Evolutionary conservation across 306 rosid genomes (phyloP), one percentile per base, ranked within the genome.

Genomic region (Malus sylvestris): DNA sequence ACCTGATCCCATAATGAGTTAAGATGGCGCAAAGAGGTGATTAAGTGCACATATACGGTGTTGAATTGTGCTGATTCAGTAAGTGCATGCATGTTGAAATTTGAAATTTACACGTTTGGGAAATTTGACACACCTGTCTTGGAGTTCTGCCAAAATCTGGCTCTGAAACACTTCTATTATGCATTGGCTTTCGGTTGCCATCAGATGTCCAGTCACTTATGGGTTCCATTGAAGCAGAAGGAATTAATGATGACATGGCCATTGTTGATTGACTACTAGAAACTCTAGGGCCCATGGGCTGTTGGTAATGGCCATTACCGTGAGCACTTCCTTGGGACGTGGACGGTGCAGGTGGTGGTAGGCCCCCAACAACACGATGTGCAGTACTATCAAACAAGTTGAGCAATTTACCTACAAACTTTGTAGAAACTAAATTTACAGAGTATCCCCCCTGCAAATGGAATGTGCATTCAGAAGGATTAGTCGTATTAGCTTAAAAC

Each of bases 81-180:
- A 20, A 6, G n/a, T 3, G 14, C 35, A 46, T 22, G 40, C 44
- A 67, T 22, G 25, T 15, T 23, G 23, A 19, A 73, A 40, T 16
- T 73, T 27, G 5, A 53, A 65, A 79, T 35, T 52, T 27, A 51
- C 27, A 59, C 16, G 46, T 30, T 33, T 30, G 44, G 76, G 67
- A 51, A 60, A 52, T 27, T 80, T 60, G 74, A 74, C 91, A 79
- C 75, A 91, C 97, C 92, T 91, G 93, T 82, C 89, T 84, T 44
- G 96, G 96, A 81, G 49, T 82, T 87, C 97, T 87, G 75, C 97
- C 92, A 80, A 94, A 78, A 73, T 91, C 97, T 52, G 97, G 96
- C 86, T 94, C 98, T 65, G 98, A 94, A 84, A 91, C 90, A 85
- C 98, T 94, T 88, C 97, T 89, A 79, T 82, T 91, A 78, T 77